Evolutionary conservation across 495 filamentous ascomycete species (phyloP), one percentile per base, ranked within the genome.

Genomic region (Talaromyces trachyspermus): DNA sequence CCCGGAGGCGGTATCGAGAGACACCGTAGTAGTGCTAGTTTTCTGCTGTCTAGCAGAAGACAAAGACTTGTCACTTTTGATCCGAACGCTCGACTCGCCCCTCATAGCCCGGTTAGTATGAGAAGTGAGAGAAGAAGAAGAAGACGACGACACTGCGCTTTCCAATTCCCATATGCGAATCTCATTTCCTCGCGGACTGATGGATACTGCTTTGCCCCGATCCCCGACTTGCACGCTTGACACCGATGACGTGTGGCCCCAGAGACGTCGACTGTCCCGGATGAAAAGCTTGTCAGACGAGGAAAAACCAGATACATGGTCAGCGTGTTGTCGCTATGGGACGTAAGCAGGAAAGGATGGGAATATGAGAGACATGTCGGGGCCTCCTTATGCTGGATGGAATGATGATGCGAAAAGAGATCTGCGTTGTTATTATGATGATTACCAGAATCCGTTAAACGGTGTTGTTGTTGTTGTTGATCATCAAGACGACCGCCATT

Each of bases 131-230:
- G 39, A 36, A 3, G 42, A 45, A n/a, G 60, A 61, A 11, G 66
- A 49, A 30, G 68, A 64, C 8, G 69, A 74, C 39, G 49, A 76
- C 14, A 83, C 66, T 12, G 84, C 77, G 4, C 81, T 81, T 65
- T 98, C 92, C 5, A 98, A 76, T 53, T 96, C 90, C 92, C 92
- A 98, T 6, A 97, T 81, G 5, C 91, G 76, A 41, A 98, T 77
- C 57, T 98, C 92, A 48, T 89, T 81, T 9, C 91, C 92, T 11
- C 77, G 70, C 4, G 75, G 74, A 56, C 86, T 89, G 20, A 96
- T 85, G 14, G 88, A 95, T 0, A 98, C 85, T 0, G 92, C 92
- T 60, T 88, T 95, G 10, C 92, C 92, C 15, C 87, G 78, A 12
- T 83, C 78, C 17, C 86, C 90, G 35, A 98, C 86, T 50, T 95